Conservation (phyloP, 1,139 yeast genomes). For the Diutina mesorugosa region DNA sequence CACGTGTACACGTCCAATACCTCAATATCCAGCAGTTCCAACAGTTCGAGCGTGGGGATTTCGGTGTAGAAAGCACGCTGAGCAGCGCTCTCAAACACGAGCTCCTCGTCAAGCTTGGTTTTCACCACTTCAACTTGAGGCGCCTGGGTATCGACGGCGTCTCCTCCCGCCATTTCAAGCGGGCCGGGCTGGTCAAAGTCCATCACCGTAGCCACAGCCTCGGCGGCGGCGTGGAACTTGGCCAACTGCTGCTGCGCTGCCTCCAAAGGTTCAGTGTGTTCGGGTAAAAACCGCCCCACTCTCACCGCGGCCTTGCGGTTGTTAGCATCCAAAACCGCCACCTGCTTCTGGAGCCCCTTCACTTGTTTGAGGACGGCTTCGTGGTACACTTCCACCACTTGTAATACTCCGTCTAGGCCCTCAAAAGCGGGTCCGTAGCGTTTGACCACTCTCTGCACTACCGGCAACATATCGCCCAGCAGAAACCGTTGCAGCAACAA, state of each 20-base stretch:
- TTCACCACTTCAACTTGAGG: slow-evolving; percentile 10
- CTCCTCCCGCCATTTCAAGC: slow-evolving; percentile 4
- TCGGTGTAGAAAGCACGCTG: slow-evolving; percentile 46
- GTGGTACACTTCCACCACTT: slow-evolving; percentile 23
- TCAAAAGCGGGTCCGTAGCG: slow-evolving; percentile 15
- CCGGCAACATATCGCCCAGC: slow-evolving; percentile 31
- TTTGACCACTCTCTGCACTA: slow-evolving; percentile 40
- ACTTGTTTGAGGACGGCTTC: slow-evolving; percentile 29
- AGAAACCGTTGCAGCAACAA: slow-evolving; percentile 36
- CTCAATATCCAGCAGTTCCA: slow-evolving; percentile 4
- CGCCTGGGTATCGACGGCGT: not conserved
- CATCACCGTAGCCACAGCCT: slow-evolving; percentile 30
- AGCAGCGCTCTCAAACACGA: slow-evolving; percentile 54
- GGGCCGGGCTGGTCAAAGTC: slow-evolving; percentile 9
- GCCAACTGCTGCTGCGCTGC: slow-evolving; percentile 24
- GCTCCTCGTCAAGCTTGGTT: slow-evolving; percentile 18
- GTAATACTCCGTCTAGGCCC: not conserved
- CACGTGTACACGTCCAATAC: slow-evolving; percentile 28
- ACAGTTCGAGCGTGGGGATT: slow-evolving; percentile 15
- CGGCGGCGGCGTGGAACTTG: slow-evolving; percentile 31
- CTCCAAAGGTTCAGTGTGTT: slow-evolving; percentile 30
- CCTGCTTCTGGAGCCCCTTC: slow-evolving; percentile 17
- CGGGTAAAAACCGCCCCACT: slow-evolving; percentile 53
- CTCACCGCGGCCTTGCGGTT: slow-evolving; percentile 47
- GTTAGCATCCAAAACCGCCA: slow-evolving; percentile 21